A percentile compares a stretch with the other conserved stretches of the same genome.
phyloP scores from a whole-genome alignment of 1,139 yeast species.

The Pichia sp. region DNA sequence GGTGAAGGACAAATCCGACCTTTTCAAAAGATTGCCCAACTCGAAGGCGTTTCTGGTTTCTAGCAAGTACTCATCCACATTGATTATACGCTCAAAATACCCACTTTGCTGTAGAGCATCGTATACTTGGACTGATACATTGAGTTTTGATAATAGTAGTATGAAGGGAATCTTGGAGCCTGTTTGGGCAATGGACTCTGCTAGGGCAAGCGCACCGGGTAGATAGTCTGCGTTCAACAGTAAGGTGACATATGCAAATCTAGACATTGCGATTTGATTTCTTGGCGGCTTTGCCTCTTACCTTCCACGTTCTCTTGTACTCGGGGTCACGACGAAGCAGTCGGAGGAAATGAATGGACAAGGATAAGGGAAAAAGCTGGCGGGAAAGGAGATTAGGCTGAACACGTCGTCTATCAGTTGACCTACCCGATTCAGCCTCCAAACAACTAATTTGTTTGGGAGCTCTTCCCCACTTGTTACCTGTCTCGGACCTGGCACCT shows the following conservation, averaged over 20 bases:
- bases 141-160: conserved; percentile 27
- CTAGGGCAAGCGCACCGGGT: conserved; percentile 73
- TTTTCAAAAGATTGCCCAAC: conserved; percentile 39
- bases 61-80: conserved; percentile 23
- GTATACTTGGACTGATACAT: conserved; percentile 34
- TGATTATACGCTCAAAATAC: conserved; percentile 35
- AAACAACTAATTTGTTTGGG: too few relatives aligned
- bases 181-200: conserved; percentile 34
- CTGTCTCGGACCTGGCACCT: neutral
- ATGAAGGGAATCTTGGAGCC: conserved; percentile 21
- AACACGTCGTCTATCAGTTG: neutral
- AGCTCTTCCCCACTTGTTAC: neutral
- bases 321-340: too few relatives aligned
- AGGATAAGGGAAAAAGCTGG: too few relatives aligned
- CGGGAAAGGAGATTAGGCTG: too few relatives aligned
- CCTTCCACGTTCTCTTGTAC: too few relatives aligned
- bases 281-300: too few relatives aligned
- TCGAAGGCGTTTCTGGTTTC: conserved; percentile 21
- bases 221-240: conserved; percentile 62
- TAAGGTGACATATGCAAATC: conserved; percentile 59
- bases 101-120: conserved; percentile 27
- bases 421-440: neutral
- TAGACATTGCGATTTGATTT: neutral
- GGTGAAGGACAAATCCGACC: conserved; percentile 74
- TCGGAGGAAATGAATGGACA: too few relatives aligned